A percentile compares a stretch with the other conserved stretches of the same genome.
Conservation (phyloP, 495 filamentous ascomycete species). For the Penicillium odoratum region DNA sequence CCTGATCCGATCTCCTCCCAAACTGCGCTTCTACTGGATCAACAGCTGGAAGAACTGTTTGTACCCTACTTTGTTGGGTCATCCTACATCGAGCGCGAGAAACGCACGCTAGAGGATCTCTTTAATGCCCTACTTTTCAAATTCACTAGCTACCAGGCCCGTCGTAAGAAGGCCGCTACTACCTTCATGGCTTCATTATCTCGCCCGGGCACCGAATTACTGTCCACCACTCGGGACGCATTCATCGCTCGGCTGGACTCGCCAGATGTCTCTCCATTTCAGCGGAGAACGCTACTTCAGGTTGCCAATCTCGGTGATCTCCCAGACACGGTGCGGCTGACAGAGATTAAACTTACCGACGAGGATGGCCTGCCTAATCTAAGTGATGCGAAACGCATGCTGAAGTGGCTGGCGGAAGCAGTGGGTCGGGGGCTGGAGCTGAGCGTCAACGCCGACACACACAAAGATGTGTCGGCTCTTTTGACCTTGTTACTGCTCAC, state of each 20-base stretch:
- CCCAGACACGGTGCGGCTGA: slow-evolving; percentile 50
- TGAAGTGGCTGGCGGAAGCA: slow-evolving; percentile 96
- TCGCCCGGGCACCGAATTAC: slow-evolving; percentile 80
- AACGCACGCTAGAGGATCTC: slow-evolving; percentile 83
- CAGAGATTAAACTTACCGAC: slow-evolving; percentile 84
- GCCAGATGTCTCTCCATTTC: slow-evolving; percentile 77
- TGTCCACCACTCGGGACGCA: slow-evolving; percentile 73
- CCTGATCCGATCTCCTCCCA: slow-evolving; percentile 88
- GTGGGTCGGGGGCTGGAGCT: slow-evolving; percentile 92
- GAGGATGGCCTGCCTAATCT: slow-evolving; percentile 82
- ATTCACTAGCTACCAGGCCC: slow-evolving; percentile 88
- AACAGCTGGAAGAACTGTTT: slow-evolving; percentile 95
- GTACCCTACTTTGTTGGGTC: slow-evolving; percentile 92
- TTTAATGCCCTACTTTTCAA: slow-evolving; percentile 93
- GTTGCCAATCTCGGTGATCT: slow-evolving; percentile 69
- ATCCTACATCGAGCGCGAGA: slow-evolving; percentile 94
- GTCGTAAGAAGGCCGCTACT: slow-evolving; percentile 79
- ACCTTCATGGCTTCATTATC: slow-evolving; percentile 88
- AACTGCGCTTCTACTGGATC: slow-evolving; percentile 82
- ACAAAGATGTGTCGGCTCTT: slow-evolving; percentile 89
- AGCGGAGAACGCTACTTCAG: slow-evolving; percentile 81
- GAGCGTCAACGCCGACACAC: slow-evolving; percentile 79
- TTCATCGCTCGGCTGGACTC: slow-evolving; percentile 85
- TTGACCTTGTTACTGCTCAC: slow-evolving; percentile 80
- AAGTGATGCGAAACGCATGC: slow-evolving; percentile 89